Conservation (phyloP, 2,329 filamentous ascomycete species). For the Domatiomyces catenatus region DNA sequence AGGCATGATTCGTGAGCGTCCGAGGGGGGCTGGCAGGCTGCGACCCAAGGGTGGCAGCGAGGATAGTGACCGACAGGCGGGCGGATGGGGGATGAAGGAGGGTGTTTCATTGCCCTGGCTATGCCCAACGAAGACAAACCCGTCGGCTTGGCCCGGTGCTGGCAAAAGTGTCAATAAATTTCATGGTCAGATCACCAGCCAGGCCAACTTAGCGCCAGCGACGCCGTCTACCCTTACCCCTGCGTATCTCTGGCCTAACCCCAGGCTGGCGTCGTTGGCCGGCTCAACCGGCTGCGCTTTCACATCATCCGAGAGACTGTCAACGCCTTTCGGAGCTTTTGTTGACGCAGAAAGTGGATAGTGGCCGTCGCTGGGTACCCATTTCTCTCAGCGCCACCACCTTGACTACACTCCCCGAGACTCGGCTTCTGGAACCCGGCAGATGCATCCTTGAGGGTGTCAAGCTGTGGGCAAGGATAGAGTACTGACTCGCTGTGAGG, state of each 20-base stretch:
- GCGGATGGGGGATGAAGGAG: neutral
- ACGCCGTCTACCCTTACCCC: neutral
- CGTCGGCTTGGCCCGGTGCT: neutral
- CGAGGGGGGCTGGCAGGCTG: neutral
- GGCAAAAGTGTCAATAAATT: neutral
- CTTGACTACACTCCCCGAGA: neutral
- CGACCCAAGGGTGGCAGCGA: neutral
- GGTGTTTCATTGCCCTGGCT: neutral
- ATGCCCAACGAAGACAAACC: neutral
- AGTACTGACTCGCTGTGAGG: no score
- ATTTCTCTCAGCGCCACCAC: neutral
- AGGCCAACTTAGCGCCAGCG: neutral
- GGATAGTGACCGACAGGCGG: neutral
- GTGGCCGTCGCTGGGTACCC: no score
- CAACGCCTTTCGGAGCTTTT: neutral
- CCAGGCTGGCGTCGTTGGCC: neutral
- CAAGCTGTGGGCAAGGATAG: no score
- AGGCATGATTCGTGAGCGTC: neutral
- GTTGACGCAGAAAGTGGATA: neutral
- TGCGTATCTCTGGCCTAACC: neutral
- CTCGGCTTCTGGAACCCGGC: neutral
- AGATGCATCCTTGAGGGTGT: neutral
- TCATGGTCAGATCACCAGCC: neutral
- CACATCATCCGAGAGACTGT: neutral
- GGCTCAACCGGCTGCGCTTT: neutral